phyloP scores from a whole-genome alignment of 257 asterid genomes.

The Penstemon davidsonii region DNA sequence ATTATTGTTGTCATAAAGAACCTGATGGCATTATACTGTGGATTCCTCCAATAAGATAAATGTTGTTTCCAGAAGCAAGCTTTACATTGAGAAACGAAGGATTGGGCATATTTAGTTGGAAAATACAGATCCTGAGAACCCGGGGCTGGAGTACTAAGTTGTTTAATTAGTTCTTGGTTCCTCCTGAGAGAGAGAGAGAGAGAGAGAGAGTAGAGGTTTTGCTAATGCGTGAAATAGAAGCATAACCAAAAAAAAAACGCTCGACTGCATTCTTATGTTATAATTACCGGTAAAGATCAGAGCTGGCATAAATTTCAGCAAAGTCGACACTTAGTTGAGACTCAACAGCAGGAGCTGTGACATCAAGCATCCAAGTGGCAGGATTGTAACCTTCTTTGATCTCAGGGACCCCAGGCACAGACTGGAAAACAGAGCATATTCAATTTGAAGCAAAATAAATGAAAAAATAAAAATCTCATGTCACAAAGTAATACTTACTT shows the following conservation, averaged over 20 bases:
- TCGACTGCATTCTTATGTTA: not conserved
- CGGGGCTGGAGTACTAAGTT: slow-evolving; percentile 64
- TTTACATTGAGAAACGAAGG: slow-evolving; percentile 58
- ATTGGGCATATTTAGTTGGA: slow-evolving; percentile 57
- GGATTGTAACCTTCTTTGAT: slow-evolving; percentile 80
- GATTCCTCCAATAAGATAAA: slow-evolving; percentile 77
- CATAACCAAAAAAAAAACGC: not conserved
- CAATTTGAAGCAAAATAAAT: slow-evolving; percentile 11
- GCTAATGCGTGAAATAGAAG: not conserved
- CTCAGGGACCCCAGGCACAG: slow-evolving; percentile 70
- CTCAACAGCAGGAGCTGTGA: slow-evolving; percentile 65
- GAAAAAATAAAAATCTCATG: not conserved
- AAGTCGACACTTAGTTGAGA: slow-evolving; percentile 73
- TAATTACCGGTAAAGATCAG: slow-evolving; percentile 70
- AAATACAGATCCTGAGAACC: slow-evolving; percentile 61
- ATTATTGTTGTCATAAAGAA: slow-evolving; percentile 61
- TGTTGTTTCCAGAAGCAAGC: slow-evolving; percentile 86
- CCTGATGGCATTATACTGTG: slow-evolving; percentile 64
- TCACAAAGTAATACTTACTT: slow-evolving; percentile 44
- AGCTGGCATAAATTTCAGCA: slow-evolving; percentile 62
- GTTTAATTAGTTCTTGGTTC: slow-evolving; percentile 65
- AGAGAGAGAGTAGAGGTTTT: not conserved
- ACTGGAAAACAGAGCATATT: slow-evolving; percentile 37
- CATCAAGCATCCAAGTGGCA: slow-evolving; percentile 90
- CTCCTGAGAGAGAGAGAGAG: slow-evolving; percentile 45